Percentiles rank a stretch among this genome's conserved stretches.
Evolutionary conservation across 2,329 filamentous ascomycete species (phyloP).

Genomic region (Periglandula ipomoeae): DNA sequence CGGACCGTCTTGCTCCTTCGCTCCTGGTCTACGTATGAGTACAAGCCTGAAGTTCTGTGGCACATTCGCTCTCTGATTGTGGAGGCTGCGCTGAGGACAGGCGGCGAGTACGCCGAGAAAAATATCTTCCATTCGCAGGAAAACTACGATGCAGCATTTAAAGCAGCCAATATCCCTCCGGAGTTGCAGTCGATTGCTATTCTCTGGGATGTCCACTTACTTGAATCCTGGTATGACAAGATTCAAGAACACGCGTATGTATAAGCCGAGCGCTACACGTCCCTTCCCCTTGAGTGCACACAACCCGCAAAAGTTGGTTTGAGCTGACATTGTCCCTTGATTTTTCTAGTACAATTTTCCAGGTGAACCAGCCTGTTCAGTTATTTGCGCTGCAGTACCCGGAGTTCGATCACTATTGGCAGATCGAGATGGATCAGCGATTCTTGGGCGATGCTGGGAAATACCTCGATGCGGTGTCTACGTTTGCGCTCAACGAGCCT

Average conservation of each 20-base stretch:
- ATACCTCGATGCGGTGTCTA: slow-evolving; percentile 18
- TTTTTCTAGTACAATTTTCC: slow-evolving; percentile 23
- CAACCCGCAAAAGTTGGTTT: too few relatives aligned
- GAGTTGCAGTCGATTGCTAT: slow-evolving; percentile 63
- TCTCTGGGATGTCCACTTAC: slow-evolving; percentile 60
- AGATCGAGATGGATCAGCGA: slow-evolving; percentile 35
- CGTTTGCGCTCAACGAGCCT: slow-evolving; percentile 42
- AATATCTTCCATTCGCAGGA: slow-evolving; percentile 45
- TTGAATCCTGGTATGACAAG: slow-evolving; percentile 55
- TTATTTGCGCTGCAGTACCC: slow-evolving; percentile 24
- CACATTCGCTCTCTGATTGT: slow-evolving; percentile 55
- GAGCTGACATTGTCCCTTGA: neutral
- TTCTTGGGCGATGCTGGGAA: slow-evolving; percentile 22
- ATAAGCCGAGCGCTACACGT: neutral
- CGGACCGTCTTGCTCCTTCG: slow-evolving; percentile 18
- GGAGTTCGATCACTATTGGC: slow-evolving; percentile 27
- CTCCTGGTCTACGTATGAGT: slow-evolving; percentile 38
- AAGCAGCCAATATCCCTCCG: slow-evolving; percentile 42
- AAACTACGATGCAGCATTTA: slow-evolving; percentile 41
- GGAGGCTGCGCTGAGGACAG: slow-evolving; percentile 50
- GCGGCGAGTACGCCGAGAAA: slow-evolving; percentile 51
- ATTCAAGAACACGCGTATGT: slow-evolving; percentile 39
- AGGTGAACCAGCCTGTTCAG: slow-evolving; percentile 25
- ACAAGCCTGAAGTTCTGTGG: slow-evolving; percentile 51
- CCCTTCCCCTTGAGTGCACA: too few relatives aligned